phyloP scores from a whole-genome alignment of 805 yeast species.

The Myxozyma nipponensis region DNA sequence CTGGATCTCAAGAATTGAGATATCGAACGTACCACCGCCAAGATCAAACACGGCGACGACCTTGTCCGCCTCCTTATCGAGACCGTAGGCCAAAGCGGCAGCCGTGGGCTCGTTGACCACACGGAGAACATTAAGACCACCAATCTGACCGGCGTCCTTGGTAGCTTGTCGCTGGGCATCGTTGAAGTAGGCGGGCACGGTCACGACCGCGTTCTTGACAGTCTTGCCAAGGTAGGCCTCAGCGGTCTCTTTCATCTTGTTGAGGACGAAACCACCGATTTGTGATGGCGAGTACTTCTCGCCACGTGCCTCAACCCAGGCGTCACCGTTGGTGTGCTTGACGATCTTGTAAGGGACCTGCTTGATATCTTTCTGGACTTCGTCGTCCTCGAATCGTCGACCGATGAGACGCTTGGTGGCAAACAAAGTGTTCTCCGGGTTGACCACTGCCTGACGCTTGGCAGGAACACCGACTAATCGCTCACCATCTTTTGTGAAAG shows the following conservation, averaged over 20 bases:
- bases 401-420: constrained; percentile 96
- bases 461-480: constrained; percentile 92
- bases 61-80: constrained; percentile 70
- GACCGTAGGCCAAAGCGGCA: constrained; percentile 92
- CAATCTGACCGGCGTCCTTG: constrained; percentile 96
- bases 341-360: constrained; percentile 89
- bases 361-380: constrained; percentile 83
- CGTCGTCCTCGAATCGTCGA: constrained; percentile 81
- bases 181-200: constrained; percentile 87
- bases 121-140: constrained; percentile 84
- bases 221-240: constrained; percentile 85
- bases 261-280: constrained; percentile 87
- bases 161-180: constrained; percentile 92
- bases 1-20: constrained; percentile 92
- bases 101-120: constrained; percentile 91
- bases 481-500: constrained; percentile 88
- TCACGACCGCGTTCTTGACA: constrained; percentile 84
- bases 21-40: constrained; percentile 99
- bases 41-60: constrained; percentile 94
- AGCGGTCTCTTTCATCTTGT: constrained; percentile 98
- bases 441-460: constrained; percentile 92
- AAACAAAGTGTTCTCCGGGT: constrained; percentile 88
- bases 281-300: constrained; percentile 90
- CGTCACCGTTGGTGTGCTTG: constrained; percentile 89
- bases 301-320: constrained; percentile 91